Conservation (phyloP, 2,329 filamentous ascomycete species). For the Gaeumannomyces sp. region DNA sequence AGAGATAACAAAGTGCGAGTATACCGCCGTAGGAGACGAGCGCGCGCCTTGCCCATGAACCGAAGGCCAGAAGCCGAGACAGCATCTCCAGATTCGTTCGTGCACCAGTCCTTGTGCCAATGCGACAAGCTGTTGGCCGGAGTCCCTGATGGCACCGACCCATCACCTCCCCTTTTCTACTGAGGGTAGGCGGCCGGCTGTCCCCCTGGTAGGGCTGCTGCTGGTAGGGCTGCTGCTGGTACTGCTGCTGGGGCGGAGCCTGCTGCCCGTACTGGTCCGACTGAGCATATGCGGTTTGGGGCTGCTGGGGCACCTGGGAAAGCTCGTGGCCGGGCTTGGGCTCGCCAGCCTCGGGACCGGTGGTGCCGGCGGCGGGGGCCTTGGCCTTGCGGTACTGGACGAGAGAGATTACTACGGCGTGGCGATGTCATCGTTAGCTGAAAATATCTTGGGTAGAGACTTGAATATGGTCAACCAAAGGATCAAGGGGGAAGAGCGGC, state of each 20-base stretch:
- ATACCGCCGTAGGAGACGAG: neutral
- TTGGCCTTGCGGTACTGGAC: constrained; percentile 6
- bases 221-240: constrained; percentile 11
- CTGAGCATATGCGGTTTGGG: neutral
- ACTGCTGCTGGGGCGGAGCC: constrained; percentile 13
- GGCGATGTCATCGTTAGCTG: neutral
- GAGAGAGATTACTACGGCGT: constrained; percentile 6
- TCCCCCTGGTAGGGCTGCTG: neutral
- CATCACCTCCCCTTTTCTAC: neutral
- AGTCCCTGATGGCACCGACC: neutral
- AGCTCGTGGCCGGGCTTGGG: constrained; percentile 7
- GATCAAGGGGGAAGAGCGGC: neutral
- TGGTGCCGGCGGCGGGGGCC: neutral
- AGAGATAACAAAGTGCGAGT: neutral
- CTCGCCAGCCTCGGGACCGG: constrained; percentile 6
- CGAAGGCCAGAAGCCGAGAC: neutral
- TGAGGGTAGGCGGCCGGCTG: neutral
- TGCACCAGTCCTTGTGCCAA: neutral
- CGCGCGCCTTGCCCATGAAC: neutral
- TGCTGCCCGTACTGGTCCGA: constrained; percentile 4
- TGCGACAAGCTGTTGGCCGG: neutral
- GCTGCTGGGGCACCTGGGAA: constrained; percentile 1
- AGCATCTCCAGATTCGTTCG: neutral
- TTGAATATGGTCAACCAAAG: neutral
- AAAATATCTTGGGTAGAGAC: neutral